phyloP scores from a whole-genome alignment of 202 grass and related monocot species.

The Carex arenaria region DNA sequence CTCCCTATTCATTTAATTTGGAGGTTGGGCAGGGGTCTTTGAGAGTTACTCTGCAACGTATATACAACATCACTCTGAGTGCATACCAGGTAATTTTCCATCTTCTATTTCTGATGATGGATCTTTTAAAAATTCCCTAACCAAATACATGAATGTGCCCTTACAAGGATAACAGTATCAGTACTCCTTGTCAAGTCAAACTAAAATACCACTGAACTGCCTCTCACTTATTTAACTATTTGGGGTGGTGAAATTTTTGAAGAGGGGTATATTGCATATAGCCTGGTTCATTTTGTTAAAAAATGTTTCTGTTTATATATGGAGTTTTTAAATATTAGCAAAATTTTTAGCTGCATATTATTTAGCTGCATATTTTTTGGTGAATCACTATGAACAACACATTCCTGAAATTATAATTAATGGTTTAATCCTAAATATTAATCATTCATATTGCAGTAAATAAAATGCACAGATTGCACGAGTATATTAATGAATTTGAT shows the following conservation, averaged over 20 bases:
- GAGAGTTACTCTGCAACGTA: constrained; percentile 31
- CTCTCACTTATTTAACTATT: neutral
- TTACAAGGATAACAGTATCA: neutral
- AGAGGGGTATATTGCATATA: neutral
- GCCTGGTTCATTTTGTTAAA: neutral
- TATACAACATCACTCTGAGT: constrained; percentile 38
- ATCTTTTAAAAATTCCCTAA: constrained; percentile 1
- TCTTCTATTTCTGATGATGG: neutral
- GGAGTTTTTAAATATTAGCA: neutral
- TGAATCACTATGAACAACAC: neutral
- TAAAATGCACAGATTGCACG: neutral
- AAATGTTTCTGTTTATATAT: neutral
- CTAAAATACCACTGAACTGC: neutral
- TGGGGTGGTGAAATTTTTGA: neutral
- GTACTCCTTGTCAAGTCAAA: neutral
- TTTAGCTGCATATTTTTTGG: neutral
- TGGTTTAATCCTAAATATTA: neutral
- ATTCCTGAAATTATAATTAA: neutral
- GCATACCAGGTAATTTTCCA: constrained; percentile 43
- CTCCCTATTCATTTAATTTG: constrained; percentile 43
- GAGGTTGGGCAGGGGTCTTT: constrained; percentile 1
- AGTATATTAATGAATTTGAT: neutral
- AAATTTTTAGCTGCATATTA: neutral
- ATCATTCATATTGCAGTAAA: neutral
- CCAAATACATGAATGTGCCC: neutral